Evolutionary conservation across 1,284 basidiomycete species (phyloP).

Genomic region (Ganoderma lucidum): DNA sequence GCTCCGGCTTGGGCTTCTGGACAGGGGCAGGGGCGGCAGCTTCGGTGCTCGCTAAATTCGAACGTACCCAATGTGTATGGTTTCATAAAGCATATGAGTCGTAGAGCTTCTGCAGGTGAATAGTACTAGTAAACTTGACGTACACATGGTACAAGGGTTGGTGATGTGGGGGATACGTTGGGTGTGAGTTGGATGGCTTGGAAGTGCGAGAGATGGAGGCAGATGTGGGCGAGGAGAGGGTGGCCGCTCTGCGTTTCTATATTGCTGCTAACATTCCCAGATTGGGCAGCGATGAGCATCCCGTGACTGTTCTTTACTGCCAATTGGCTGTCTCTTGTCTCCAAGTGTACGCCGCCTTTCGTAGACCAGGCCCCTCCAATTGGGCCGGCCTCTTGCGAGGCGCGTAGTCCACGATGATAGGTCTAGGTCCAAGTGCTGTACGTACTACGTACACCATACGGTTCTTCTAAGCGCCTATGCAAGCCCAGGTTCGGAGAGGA

Average conservation of each 20-base stretch:
- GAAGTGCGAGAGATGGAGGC: constrained; percentile 8
- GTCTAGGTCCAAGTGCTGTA: background rate
- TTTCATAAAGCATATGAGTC: constrained; percentile 7
- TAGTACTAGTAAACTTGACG: background rate
- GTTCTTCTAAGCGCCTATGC: background rate
- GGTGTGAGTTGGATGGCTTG: background rate
- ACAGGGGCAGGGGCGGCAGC: constrained; percentile 24
- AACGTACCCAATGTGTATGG: background rate
- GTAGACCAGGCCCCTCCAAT: background rate
- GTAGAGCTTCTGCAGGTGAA: no score
- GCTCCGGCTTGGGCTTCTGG: constrained; percentile 33
- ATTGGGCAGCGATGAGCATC: constrained; percentile 11
- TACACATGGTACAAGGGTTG: constrained; percentile 11
- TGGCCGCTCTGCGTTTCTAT: constrained; percentile 17
- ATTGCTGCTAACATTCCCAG: constrained; percentile 11
- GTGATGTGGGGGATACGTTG: background rate
- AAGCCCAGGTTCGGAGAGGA: no score
- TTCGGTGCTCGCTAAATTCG: constrained; percentile 22
- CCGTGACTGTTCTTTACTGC: constrained; percentile 11
- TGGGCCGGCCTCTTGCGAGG: background rate
- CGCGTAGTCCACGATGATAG: background rate
- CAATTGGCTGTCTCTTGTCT: background rate
- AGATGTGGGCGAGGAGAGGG: background rate
- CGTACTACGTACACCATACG: background rate
- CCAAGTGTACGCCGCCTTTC: background rate